phyloP scores from a whole-genome alignment of 768 basidiomycete genomes.

The Lentinula sp. region DNA sequence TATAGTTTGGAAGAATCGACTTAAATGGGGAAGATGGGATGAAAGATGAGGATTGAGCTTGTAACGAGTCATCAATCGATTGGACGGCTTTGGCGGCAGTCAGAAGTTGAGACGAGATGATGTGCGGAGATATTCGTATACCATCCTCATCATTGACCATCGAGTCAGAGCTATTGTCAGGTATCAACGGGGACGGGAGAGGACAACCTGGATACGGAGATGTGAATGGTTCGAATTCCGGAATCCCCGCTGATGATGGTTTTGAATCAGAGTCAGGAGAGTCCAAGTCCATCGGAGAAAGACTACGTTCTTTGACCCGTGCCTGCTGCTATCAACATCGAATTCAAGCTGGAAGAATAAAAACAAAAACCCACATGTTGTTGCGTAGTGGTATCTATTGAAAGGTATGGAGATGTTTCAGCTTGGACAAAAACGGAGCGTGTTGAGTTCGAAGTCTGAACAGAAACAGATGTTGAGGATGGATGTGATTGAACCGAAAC shows the following conservation, averaged over 20 bases:
- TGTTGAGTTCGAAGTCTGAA: slow-evolving; percentile 15
- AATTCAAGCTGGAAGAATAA: neutral
- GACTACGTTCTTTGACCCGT: slow-evolving; percentile 34
- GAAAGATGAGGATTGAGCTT: neutral
- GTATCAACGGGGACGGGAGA: neutral
- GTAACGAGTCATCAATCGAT: neutral
- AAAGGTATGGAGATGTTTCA: slow-evolving; percentile 5
- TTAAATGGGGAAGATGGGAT: neutral
- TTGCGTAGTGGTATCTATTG: slow-evolving; percentile 10
- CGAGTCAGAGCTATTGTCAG: neutral
- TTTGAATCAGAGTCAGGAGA: slow-evolving; percentile 34
- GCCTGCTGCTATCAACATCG: slow-evolving; percentile 5
- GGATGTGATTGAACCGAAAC: slow-evolving; percentile 30
- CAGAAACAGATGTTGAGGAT: slow-evolving; percentile 11
- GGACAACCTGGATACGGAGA: neutral
- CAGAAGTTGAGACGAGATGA: neutral
- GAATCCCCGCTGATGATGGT: neutral
- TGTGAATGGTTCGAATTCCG: slow-evolving; percentile 8
- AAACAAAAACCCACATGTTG: neutral
- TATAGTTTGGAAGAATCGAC: neutral
- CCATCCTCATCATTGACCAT: neutral
- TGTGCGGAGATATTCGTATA: neutral
- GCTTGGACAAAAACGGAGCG: slow-evolving; percentile 17
- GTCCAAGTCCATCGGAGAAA: slow-evolving; percentile 60
- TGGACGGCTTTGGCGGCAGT: neutral